Percentiles rank a stretch among this genome's conserved stretches.
phyloP scores from a whole-genome alignment of 2,329 filamentous ascomycete species.

The Alternaria arbusti region DNA sequence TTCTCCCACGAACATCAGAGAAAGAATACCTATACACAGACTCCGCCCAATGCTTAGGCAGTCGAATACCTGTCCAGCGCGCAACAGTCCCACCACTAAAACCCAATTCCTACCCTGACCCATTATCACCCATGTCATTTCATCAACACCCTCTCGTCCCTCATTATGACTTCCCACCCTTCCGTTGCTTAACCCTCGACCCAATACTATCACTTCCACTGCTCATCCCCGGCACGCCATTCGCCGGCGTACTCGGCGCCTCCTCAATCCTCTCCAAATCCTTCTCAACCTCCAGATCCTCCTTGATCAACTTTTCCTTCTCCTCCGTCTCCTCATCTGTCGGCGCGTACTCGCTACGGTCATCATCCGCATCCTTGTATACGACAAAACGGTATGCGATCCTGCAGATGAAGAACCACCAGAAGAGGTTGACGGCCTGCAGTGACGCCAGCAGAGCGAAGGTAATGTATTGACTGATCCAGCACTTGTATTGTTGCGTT shows the following conservation, averaged over 20 bases:
- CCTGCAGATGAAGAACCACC: constrained; percentile 78
- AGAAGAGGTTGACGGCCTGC: constrained; percentile 80
- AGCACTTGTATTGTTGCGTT: constrained; percentile 78
- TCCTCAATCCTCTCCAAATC: constrained; percentile 23
- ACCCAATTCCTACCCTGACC: neutral
- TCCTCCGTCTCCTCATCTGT: constrained; percentile 55
- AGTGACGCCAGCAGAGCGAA: constrained; percentile 68
- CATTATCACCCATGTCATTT: neutral
- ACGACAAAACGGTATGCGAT: constrained; percentile 75
- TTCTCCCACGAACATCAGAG: neutral
- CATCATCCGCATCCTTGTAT: constrained; percentile 68
- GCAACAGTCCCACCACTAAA: neutral
- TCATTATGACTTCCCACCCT: constrained; percentile 12
- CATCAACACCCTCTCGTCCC: neutral
- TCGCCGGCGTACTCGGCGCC: constrained; percentile 20
- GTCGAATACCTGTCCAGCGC: neutral
- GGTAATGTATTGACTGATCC: constrained; percentile 71
- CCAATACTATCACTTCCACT: constrained; percentile 19
- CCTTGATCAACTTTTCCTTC: constrained; percentile 19
- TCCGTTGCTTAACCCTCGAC: constrained; percentile 26
- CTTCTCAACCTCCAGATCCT: constrained; percentile 7
- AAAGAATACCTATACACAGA: neutral
- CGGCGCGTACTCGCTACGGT: constrained; percentile 70
- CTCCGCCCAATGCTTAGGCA: neutral
- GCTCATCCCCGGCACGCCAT: too few relatives aligned